A percentile compares a stretch with the other conserved stretches of the same genome.
These are phyloP conservation scores for Pseudopyricularia cyperi DNA, from an alignment of 2,329 filamentous ascomycete genomes.

Conservation along the genomic window DNA sequence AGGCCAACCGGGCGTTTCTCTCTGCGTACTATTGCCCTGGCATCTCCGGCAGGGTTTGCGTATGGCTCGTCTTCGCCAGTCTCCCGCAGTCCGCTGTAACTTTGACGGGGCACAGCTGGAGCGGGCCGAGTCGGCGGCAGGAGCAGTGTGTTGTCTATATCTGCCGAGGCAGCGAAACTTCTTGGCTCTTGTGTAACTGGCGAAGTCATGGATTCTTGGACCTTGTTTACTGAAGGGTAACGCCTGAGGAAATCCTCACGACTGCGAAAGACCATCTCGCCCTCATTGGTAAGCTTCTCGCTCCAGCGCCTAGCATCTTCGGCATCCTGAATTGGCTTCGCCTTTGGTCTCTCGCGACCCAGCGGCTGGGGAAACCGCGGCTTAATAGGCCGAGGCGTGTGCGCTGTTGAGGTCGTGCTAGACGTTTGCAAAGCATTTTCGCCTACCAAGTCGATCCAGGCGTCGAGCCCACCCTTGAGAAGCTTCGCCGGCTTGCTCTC, in stretches of 20 bases:
- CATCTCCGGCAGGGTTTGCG: slow-evolving; percentile 26
- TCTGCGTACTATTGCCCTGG: slow-evolving; percentile 21
- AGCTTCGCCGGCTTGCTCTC: slow-evolving; percentile 53
- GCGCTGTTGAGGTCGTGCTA: slow-evolving; percentile 7
- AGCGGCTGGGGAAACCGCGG: slow-evolving; percentile 4
- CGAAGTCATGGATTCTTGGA: slow-evolving; percentile 47
- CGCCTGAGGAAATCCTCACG: slow-evolving; percentile 76
- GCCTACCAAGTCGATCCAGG: slow-evolving; percentile 79
- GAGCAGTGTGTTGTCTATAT: slow-evolving; percentile 33
- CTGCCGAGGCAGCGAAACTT: slow-evolving; percentile 13
- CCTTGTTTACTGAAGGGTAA: slow-evolving; percentile 58
- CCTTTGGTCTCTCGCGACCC: slow-evolving; percentile 7
- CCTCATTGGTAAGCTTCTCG: slow-evolving; percentile 48
- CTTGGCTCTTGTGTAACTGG: slow-evolving; percentile 11
- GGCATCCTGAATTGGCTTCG: slow-evolving; percentile 54
- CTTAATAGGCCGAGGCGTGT: slow-evolving; percentile 15
- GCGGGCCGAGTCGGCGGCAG: slow-evolving; percentile 53
- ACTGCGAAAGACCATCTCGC: slow-evolving; percentile 47
- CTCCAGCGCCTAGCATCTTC: slow-evolving; percentile 77
- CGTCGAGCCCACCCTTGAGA: slow-evolving; percentile 68
- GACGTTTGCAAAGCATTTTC: slow-evolving; percentile 42
- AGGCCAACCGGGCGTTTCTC: slow-evolving; percentile 47
- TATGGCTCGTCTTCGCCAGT: slow-evolving; percentile 21
- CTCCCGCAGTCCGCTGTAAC: slow-evolving; percentile 62
- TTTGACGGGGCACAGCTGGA: slow-evolving; percentile 53